Evolutionary conservation across 257 asterid genomes (phyloP).

Genomic region (Solanum verrucosum): DNA sequence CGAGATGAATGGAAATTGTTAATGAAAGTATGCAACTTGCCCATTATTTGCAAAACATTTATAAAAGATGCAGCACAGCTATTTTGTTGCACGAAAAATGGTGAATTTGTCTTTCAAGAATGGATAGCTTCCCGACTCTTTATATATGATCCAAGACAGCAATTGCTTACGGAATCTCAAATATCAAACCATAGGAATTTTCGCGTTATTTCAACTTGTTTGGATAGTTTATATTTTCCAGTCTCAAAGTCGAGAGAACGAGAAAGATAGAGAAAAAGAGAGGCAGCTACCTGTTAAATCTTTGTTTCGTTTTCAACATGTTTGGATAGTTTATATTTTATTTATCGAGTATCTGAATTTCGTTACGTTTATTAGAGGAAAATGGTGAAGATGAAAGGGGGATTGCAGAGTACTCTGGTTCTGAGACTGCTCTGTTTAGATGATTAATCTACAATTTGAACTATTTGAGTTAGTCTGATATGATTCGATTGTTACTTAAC

Average conservation of each 20-base stretch:
- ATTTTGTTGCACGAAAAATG: background rate
- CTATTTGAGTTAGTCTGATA: background rate
- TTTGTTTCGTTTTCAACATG: background rate
- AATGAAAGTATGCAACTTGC: background rate
- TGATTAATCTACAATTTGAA: too few relatives aligned
- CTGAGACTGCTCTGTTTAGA: background rate
- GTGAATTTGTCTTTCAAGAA: background rate
- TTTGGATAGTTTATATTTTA: too few relatives aligned
- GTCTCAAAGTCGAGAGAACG: background rate
- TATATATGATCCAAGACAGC: background rate
- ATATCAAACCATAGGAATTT: background rate
- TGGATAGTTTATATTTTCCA: background rate
- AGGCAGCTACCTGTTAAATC: background rate
- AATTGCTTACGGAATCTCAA: background rate
- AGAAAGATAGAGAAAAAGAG: background rate
- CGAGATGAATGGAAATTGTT: background rate
- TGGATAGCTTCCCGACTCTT: background rate
- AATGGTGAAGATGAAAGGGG: too few relatives aligned
- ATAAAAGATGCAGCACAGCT: background rate
- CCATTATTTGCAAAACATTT: background rate
- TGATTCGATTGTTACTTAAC: too few relatives aligned
- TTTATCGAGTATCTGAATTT: background rate
- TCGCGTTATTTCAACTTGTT: background rate
- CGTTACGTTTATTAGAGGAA: too few relatives aligned
- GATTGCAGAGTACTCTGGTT: background rate